Base-by-base conservation (phyloP, 1,284 basidiomycete species). In the Vanrija sp. region DNA sequence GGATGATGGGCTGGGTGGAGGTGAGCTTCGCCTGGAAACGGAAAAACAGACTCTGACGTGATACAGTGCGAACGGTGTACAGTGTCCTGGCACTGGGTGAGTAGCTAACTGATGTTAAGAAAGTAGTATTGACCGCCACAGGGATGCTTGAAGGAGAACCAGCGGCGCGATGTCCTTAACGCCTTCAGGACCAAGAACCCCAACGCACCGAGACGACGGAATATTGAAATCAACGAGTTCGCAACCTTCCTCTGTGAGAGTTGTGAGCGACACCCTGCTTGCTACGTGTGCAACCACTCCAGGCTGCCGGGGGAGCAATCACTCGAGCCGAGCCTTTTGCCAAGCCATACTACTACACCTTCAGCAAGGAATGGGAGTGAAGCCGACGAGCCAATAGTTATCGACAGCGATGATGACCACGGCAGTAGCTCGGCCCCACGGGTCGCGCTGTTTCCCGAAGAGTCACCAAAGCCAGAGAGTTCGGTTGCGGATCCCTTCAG, bases 1-100 rank as follows among this genome's bases (percentile, higher is more conserved):
- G 70, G 6, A 76, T 88, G 43, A 87, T 88, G 21, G 91, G 91
- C 25, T 94, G 91, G 91, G 83, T 92, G 55, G 82, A 85, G 54
- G 70, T 72, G 44, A 57, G 67, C 49, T 38, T 23, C 29, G 34
- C 29, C 12, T 14, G 4, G 12, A 19, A 26, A 16, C 6, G 21
- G 21, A n/a, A n/a, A n/a, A n/a, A 52, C 38, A 1, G 16, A 25
- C 6, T n/a, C 51, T 48, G 28, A 47, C 50, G 49, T 16, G 9
- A 14, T 12, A 12, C 28, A 72, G 78, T 93, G 90, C 67, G 77
- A 89, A 44, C 86, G 83, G 70, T 94, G 91, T 62, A 85, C 86
- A 14, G 82, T 89, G 23, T 80, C 82, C 14, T 83, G 83, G 34
- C 91, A 94, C 70, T 94, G 89, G 88, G 81, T 71, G 19, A 55